Evolutionary conservation across 2,329 filamentous ascomycete genomes (phyloP), one percentile per base, ranked within the genome.

Genomic region (Trichoderma breve): DNA sequence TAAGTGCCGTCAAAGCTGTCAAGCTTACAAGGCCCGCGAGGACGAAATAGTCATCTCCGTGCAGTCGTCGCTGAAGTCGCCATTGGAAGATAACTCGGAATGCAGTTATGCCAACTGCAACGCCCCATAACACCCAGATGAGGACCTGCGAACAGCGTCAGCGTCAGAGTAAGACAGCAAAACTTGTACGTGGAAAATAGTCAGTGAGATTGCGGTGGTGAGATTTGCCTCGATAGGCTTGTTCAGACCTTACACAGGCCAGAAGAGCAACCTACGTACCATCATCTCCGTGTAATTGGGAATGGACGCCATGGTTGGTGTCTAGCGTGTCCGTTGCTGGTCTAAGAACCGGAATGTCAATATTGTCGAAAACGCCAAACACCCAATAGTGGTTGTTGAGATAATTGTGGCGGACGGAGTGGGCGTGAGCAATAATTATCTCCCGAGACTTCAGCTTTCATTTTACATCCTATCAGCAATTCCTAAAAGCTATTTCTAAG

Each of bases 391-490:
- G 55, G 18, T 34, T 60, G 55, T 60, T 60, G 15, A 60, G 55
- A 60, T 60, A 21, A 60, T 60, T 60, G 28, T 60, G 28, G 55
- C 18, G 28, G 55, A 60, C 55, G 28, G 55, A 34, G 28, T 60
- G 28, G 55, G 55, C 55, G 55, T 21, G 55, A 60, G 55, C 55
- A 60, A 34, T 9, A 60, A 60, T 60, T 60, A 60, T 60, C 55
- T 60, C 55, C 55, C 55, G 28, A 60, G 55, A 60, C 55, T 34
- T 60, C 28, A 60, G 28, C 55, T 34, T 60, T 60, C 55, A 60
- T 60, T 60, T 60, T 60, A 60, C 55, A 60, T 60, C 28, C 55
- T 60, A 34, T 60, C 55, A 60, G 55, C 28, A 60, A 60, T 60
- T 60, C 55, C 55, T 34, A 60, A 34, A 60, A 60, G 55, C 55